phyloP scores from a whole-genome alignment of 495 filamentous ascomycete genomes.

The Jackrogersella minutella region DNA sequence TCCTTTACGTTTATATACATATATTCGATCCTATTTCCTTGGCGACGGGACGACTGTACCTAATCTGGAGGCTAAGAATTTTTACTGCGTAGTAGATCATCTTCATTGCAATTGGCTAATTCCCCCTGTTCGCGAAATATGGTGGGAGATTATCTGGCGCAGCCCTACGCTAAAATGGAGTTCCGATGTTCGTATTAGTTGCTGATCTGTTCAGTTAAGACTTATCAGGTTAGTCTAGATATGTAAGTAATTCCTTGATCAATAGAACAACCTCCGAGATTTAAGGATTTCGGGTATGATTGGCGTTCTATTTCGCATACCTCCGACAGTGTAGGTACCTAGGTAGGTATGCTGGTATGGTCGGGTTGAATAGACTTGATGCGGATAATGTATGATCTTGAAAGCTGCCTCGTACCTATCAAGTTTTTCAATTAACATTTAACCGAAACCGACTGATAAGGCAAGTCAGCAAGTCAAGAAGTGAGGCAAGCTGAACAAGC shows the following conservation, averaged over 20 bases:
- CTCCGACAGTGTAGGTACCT: background rate
- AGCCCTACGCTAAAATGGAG: constrained; percentile 19
- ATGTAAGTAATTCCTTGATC: constrained; percentile 21
- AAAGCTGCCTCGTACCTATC: too few species aligned
- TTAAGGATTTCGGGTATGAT: constrained; percentile 1
- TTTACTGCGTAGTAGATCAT: constrained; percentile 33
- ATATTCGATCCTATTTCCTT: constrained; percentile 38
- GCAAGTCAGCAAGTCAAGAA: background rate
- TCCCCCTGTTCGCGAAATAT: constrained; percentile 1
- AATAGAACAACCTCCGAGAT: background rate
- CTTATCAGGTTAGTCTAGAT: constrained; percentile 13
- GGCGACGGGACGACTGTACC: constrained; percentile 24
- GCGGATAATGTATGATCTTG: background rate
- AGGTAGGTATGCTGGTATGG: too few species aligned
- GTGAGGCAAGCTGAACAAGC: constrained; percentile 21
- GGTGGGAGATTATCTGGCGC: constrained; percentile 17
- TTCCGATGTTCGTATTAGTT: constrained; percentile 8
- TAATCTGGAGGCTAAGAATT: constrained; percentile 27
- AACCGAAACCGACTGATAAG: background rate
- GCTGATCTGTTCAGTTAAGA: background rate
- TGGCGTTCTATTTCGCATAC: background rate
- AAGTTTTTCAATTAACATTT: background rate
- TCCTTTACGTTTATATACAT: constrained; percentile 26
- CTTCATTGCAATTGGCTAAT: constrained; percentile 27
- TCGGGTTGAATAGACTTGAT: background rate